These are phyloP conservation scores for Nicotiana tabacum DNA, from an alignment of 257 asterid genomes.

Conservation along the genomic window DNA sequence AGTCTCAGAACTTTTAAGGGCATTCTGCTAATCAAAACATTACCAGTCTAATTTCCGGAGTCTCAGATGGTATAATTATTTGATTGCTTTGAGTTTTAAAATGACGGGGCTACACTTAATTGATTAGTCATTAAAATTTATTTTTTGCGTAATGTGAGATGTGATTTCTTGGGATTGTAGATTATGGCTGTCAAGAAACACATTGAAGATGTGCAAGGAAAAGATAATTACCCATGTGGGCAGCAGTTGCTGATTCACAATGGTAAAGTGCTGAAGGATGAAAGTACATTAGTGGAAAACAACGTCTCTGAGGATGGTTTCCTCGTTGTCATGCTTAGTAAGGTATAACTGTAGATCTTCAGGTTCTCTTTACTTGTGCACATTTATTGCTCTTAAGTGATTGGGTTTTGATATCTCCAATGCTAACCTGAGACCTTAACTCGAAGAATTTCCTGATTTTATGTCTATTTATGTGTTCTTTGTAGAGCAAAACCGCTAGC, in stretches of 20 bases:
- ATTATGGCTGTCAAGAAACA: conserved; percentile 83
- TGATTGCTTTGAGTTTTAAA: conserved; percentile 16
- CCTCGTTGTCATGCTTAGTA: conserved; percentile 96
- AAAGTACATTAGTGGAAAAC: conserved; percentile 72
- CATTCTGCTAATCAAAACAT: neutral
- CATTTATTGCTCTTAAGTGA: neutral
- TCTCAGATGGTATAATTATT: neutral
- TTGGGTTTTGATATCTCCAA: neutral
- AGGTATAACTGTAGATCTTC: conserved; percentile 36
- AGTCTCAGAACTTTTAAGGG: neutral
- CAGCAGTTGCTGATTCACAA: conserved; percentile 86
- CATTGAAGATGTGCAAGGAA: conserved; percentile 89
- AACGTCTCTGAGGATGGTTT: conserved; percentile 85
- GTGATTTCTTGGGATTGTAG: conserved; percentile 29
- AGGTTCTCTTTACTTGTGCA: neutral
- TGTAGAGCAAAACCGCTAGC: conserved; percentile 53
- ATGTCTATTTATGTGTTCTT: conserved; percentile 7
- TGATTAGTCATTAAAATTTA: neutral
- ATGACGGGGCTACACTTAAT: neutral
- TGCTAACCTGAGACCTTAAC: neutral
- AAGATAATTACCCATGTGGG: conserved; percentile 85
- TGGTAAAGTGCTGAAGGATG: conserved; percentile 87
- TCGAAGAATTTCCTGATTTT: neutral
- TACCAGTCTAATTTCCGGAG: neutral
- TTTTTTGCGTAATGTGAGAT: neutral